Percentiles rank a stretch among this genome's conserved stretches.
Conservation (phyloP, 129 eudicot genomes). For the Apium graveolens region DNA sequence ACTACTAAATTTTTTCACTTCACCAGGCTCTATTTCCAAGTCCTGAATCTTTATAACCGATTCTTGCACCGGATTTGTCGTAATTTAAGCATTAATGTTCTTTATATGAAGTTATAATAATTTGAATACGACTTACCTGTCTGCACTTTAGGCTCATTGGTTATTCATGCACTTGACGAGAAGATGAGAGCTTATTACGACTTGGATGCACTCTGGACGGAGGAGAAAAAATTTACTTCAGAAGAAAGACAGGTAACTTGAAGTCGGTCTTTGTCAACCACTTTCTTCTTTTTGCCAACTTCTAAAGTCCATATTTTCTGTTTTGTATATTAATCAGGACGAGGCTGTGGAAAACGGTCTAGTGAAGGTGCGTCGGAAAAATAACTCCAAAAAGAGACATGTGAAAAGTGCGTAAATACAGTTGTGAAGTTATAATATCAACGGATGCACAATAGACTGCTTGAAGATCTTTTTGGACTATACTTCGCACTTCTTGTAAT, state of each 20-base stretch:
- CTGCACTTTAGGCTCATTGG: slow-evolving; percentile 44
- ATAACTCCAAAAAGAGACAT: slow-evolving; percentile 75
- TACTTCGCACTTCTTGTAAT: too few species aligned
- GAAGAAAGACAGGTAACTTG: slow-evolving; percentile 35
- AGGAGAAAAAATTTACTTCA: slow-evolving; percentile 28
- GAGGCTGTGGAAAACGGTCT: too few species aligned
- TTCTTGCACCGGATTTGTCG: background rate
- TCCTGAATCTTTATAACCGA: background rate
- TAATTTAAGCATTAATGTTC: background rate
- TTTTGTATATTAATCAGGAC: slow-evolving; percentile 41
- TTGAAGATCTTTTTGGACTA: too few species aligned
- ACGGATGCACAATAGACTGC: too few species aligned
- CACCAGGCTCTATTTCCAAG: background rate
- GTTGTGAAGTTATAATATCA: too few species aligned
- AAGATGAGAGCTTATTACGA: slow-evolving; percentile 91
- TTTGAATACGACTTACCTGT: background rate
- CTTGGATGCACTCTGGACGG: slow-evolving; percentile 68
- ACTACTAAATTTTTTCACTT: background rate
- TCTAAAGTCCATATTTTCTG: background rate
- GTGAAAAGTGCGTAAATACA: slow-evolving; percentile 18
- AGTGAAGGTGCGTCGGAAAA: slow-evolving; percentile 70
- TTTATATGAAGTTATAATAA: background rate
- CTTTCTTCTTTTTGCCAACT: background rate
- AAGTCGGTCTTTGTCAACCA: background rate
- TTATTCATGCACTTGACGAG: slow-evolving; percentile 91